These are phyloP conservation scores for Strigomonas culicis DNA, from an alignment of 208 protist genomes.

Conservation along the genomic window DNA sequence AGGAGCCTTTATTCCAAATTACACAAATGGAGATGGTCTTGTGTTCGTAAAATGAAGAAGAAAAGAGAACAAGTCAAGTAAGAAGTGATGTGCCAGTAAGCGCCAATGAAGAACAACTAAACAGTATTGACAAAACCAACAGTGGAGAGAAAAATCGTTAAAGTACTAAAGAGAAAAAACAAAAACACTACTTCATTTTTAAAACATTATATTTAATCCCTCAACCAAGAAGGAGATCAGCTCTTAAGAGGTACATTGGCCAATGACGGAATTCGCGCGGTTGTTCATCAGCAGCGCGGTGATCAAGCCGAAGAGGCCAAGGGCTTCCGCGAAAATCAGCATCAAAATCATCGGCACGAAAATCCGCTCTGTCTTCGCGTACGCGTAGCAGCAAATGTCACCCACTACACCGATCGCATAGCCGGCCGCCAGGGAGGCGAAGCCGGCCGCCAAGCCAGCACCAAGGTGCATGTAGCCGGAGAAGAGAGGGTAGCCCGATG, in stretches of 20 bases:
- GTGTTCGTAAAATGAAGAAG: neutral
- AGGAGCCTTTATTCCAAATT: neutral
- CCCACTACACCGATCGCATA: constrained; percentile 99
- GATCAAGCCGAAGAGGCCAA: constrained; percentile 99
- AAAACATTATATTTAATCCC: neutral
- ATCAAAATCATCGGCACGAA: constrained; percentile 99
- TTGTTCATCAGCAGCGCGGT: constrained; percentile 94
- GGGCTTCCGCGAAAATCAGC: constrained; percentile 99
- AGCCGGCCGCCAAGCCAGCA: constrained; percentile 94
- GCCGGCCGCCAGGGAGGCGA: constrained; percentile 95
- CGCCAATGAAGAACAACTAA: neutral
- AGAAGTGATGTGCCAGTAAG: neutral
- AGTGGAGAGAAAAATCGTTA: neutral
- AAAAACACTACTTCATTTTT: neutral
- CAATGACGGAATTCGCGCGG: constrained; percentile 47
- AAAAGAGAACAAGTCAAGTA: neutral
- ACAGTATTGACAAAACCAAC: neutral
- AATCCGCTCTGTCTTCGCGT: constrained; percentile 95
- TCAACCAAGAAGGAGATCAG: neutral
- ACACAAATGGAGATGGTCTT: neutral
- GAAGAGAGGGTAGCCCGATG: constrained; percentile 55
- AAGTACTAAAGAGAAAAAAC: neutral
- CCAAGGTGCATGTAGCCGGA: constrained; percentile 96
- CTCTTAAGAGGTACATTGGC: constrained; percentile 23
- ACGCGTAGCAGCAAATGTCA: constrained; percentile 94